Evolutionary conservation across 106 monocot species (phyloP).

Genomic region (Vanilla planifolia): DNA sequence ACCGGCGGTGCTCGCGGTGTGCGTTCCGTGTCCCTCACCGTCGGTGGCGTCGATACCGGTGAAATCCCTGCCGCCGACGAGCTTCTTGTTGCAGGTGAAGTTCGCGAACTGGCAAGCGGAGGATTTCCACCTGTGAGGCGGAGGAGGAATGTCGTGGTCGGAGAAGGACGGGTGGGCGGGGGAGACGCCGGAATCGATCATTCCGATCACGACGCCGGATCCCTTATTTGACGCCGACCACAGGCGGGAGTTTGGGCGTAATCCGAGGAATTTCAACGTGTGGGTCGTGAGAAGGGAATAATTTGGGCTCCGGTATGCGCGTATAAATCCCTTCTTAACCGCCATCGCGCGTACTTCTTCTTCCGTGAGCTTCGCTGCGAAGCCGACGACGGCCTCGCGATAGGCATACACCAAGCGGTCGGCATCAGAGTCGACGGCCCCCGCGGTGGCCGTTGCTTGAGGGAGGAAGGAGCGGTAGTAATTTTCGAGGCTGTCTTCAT

Average conservation of each 20-base stretch:
- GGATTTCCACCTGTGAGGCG: slow-evolving; percentile 37
- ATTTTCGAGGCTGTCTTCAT: background rate
- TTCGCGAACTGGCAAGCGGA: background rate
- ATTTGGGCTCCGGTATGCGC: background rate
- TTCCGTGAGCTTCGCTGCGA: slow-evolving; percentile 15
- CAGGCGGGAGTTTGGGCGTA: background rate
- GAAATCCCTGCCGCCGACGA: slow-evolving; percentile 21
- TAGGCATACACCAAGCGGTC: slow-evolving; percentile 10
- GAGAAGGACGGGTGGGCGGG: slow-evolving; percentile 34
- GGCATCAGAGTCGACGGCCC: background rate
- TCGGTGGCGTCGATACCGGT: slow-evolving; percentile 5
- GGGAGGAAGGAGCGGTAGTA: slow-evolving; percentile 24
- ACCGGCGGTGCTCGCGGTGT: slow-evolving; percentile 44
- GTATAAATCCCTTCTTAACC: slow-evolving; percentile 13
- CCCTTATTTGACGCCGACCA: slow-evolving; percentile 9
- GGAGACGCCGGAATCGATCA: slow-evolving; percentile 28
- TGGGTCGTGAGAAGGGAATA: slow-evolving; percentile 23
- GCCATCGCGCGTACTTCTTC: slow-evolving; percentile 5
- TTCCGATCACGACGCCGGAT: slow-evolving; percentile 28
- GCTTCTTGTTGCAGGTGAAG: slow-evolving; percentile 28
- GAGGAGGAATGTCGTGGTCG: slow-evolving; percentile 22
- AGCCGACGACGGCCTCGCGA: slow-evolving; percentile 8
- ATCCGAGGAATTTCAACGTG: slow-evolving; percentile 32
- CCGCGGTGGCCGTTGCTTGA: background rate
- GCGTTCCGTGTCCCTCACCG: slow-evolving; percentile 40